These are phyloP conservation scores for Oemleria cerasiformis DNA, from an alignment of 306 rosid genomes.

Conservation along the genomic window DNA sequence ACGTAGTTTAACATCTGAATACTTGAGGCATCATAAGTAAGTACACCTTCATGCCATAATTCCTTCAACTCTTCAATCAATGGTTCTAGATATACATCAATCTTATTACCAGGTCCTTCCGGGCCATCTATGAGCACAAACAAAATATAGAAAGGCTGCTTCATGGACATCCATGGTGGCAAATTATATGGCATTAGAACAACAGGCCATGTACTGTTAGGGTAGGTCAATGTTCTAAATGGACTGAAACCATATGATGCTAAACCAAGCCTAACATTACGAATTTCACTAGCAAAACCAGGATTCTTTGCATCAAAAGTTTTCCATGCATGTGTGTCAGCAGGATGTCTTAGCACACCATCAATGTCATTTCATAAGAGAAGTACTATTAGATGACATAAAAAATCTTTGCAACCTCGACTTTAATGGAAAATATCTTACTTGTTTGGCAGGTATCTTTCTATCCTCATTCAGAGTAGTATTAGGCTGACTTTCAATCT, in stretches of 20 bases:
- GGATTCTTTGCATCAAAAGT: neutral
- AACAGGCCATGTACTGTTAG: too few relatives aligned
- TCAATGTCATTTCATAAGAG: neutral
- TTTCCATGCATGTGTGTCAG: neutral
- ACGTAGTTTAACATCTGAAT: neutral
- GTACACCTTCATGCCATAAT: neutral
- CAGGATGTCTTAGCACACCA: neutral
- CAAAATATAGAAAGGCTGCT: too few relatives aligned
- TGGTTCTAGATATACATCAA: too few relatives aligned
- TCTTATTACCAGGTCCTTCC: too few relatives aligned
- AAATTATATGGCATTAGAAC: too few relatives aligned
- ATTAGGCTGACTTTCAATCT: neutral
- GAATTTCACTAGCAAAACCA: neutral
- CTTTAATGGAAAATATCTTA: slow-evolving; percentile 2
- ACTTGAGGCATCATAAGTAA: neutral
- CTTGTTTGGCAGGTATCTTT: neutral
- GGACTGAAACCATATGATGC: too few relatives aligned
- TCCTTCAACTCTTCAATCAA: too few relatives aligned
- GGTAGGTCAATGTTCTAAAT: too few relatives aligned
- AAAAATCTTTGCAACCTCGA: neutral
- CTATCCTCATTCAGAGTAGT: neutral
- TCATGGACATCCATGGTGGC: too few relatives aligned
- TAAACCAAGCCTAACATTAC: too few relatives aligned
- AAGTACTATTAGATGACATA: neutral
- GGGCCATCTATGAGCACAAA: too few relatives aligned